phyloP scores from a whole-genome alignment of 1,139 yeast genomes.

The Suhomyces bokatorum region DNA sequence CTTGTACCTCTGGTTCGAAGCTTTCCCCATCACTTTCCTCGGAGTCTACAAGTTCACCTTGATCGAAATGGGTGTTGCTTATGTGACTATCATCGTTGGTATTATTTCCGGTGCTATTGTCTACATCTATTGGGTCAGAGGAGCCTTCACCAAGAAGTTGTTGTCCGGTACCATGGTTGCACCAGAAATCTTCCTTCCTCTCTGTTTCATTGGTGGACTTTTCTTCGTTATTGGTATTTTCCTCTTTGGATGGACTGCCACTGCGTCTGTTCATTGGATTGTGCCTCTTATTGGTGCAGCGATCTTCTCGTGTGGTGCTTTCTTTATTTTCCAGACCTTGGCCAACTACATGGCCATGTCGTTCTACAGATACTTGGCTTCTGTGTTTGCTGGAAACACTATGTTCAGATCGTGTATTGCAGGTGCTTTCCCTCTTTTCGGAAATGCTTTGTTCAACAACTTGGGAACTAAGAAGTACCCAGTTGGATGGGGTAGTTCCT shows the following conservation, averaged over 20 bases:
- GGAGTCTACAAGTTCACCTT: constrained; percentile 49
- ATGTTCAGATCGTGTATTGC: constrained; percentile 55
- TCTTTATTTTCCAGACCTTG: constrained; percentile 43
- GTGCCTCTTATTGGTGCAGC: constrained; percentile 45
- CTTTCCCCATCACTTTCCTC: constrained; percentile 55
- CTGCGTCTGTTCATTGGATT: constrained; percentile 42
- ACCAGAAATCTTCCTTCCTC: constrained; percentile 46
- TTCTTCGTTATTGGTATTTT: constrained; percentile 47
- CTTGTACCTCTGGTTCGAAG: constrained; percentile 60
- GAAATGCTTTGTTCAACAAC: constrained; percentile 49
- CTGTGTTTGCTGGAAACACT: constrained; percentile 60
- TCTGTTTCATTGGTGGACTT: constrained; percentile 44
- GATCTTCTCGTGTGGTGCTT: constrained; percentile 37
- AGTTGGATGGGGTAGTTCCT: constrained; percentile 56
- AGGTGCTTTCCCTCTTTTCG: constrained; percentile 64
- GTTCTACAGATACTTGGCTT: constrained; percentile 49
- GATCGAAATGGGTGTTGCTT: constrained; percentile 50
- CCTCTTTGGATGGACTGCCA: constrained; percentile 53
- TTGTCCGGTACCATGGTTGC: constrained; percentile 23
- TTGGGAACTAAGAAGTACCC: constrained; percentile 45
- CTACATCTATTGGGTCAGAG: constrained; percentile 26
- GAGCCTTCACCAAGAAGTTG: constrained; percentile 27
- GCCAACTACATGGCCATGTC: constrained; percentile 37
- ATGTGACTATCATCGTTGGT: constrained; percentile 47
- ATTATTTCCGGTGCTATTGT: constrained; percentile 27